Evolutionary conservation across 2,329 filamentous ascomycete genomes (phyloP).

Genomic region (Calonectria pauciramosa): DNA sequence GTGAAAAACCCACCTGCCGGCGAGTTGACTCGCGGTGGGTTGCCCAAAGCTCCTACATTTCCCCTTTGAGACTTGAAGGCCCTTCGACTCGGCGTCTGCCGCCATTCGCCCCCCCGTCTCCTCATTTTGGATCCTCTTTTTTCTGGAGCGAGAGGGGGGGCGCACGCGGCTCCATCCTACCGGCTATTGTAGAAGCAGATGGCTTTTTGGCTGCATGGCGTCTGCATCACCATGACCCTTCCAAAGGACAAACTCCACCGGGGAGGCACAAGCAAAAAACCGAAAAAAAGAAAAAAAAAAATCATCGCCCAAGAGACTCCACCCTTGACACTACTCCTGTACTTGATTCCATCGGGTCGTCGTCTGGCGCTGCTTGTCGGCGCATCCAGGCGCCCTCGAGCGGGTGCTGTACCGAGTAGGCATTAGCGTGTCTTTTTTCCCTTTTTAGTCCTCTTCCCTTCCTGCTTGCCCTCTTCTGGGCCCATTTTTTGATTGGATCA

Average conservation of each 20-base stretch:
- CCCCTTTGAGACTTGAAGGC: not conserved
- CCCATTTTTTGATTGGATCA: constrained; percentile 7
- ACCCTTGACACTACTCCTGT: constrained; percentile 2
- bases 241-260: not conserved
- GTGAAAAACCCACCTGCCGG: not conserved
- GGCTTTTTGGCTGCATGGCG: constrained; percentile 2
- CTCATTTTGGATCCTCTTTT: not conserved
- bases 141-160: not conserved
- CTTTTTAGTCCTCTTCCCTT: constrained; percentile 14
- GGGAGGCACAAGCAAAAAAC: not conserved
- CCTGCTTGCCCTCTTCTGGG: constrained; percentile 11
- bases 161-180: constrained; percentile 1
- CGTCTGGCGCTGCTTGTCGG: constrained; percentile 5
- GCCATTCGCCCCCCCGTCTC: not conserved
- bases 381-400: not conserved
- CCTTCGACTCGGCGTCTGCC: not conserved
- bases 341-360: not conserved
- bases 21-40: constrained; percentile 4
- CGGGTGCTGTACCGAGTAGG: constrained; percentile 1
- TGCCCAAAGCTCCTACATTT: not conserved
- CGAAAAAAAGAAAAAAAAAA: not conserved
- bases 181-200: constrained; percentile 3
- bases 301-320: not conserved
- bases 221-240: not conserved
- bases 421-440: constrained; percentile 14